A percentile compares a stretch with the other conserved stretches of the same genome.
phyloP scores from a whole-genome alignment of 345 rosid genomes.

The Hevea brasiliensis region DNA sequence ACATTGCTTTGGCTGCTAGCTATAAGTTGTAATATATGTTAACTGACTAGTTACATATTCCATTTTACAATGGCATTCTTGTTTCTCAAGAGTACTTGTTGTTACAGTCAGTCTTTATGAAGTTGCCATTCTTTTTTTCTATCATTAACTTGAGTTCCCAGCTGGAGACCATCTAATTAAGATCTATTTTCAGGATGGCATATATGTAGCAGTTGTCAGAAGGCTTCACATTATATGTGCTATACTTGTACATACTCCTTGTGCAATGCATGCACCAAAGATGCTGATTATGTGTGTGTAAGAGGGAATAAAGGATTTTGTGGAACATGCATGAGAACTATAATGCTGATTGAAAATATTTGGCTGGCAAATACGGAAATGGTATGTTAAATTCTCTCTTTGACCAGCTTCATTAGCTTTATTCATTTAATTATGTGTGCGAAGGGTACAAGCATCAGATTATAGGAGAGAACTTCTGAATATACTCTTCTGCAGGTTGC shows the following conservation, averaged over 20 bases:
- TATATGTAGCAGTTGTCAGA: conserved; percentile 83
- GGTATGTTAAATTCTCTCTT: conserved; percentile 45
- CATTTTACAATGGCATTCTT: not conserved
- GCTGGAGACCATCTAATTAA: not conserved
- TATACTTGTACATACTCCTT: conserved; percentile 94
- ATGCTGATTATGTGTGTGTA: conserved; percentile 73
- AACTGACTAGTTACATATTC: not conserved
- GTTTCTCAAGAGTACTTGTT: not conserved
- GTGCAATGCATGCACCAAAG: conserved; percentile 89
- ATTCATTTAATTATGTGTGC: not conserved
- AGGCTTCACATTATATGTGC: conserved; percentile 81
- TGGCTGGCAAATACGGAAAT: conserved; percentile 49
- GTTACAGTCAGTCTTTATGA: not conserved
- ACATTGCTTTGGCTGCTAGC: not conserved
- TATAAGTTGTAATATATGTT: not conserved
- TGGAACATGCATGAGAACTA: conserved; percentile 79
- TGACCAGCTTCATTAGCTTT: conserved; percentile 2
- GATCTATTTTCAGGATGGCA: conserved; percentile 80
- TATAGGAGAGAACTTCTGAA: not conserved
- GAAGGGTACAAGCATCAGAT: conserved; percentile 11
- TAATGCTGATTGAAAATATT: conserved; percentile 82
- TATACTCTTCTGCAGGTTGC: not conserved
- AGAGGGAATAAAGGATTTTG: conserved; percentile 92
- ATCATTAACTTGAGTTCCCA: not conserved
- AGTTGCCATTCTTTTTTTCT: not conserved